Conservation (phyloP, 1,284 basidiomycete genomes). For the Amanita bisporigera region DNA sequence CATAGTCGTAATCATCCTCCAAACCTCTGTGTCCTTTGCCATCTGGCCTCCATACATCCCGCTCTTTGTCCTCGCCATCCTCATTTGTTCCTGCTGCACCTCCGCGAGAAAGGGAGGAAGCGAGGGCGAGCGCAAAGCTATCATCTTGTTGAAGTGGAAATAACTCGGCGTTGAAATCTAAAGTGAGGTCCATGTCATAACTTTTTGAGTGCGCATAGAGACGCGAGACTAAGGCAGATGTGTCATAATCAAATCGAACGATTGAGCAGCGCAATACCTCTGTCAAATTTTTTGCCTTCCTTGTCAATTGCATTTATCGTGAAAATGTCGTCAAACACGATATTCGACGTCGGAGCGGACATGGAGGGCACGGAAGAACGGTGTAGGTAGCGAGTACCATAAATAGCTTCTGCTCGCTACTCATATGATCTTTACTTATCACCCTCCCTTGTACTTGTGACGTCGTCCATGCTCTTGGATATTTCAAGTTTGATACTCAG, state of each 20-base stretch:
- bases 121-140: conserved; percentile 85
- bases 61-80: conserved; percentile 69
- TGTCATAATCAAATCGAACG: background rate
- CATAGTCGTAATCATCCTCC: conserved; percentile 98
- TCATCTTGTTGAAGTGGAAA: conserved; percentile 76
- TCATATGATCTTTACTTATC: too few relatives aligned
- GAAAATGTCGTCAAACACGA: conserved; percentile 92
- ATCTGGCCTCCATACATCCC: conserved; percentile 87
- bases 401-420: background rate
- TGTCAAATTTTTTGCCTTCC: conserved; percentile 97
- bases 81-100: conserved; percentile 52
- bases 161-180: conserved; percentile 92
- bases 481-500: too few relatives aligned
- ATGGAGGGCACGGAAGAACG: too few relatives aligned
- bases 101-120: conserved; percentile 76
- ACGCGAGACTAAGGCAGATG: conserved; percentile 70
- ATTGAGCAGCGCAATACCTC: conserved; percentile 62
- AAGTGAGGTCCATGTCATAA: conserved; percentile 86
- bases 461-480: too few relatives aligned
- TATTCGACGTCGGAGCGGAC: conserved; percentile 69
- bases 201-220: conserved; percentile 85
- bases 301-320: conserved; percentile 84
- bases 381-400: background rate
- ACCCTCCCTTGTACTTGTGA: too few relatives aligned
- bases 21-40: conserved; percentile 85